Conservation (phyloP, 2,329 filamentous ascomycete genomes). For the Triangularia setosa region DNA sequence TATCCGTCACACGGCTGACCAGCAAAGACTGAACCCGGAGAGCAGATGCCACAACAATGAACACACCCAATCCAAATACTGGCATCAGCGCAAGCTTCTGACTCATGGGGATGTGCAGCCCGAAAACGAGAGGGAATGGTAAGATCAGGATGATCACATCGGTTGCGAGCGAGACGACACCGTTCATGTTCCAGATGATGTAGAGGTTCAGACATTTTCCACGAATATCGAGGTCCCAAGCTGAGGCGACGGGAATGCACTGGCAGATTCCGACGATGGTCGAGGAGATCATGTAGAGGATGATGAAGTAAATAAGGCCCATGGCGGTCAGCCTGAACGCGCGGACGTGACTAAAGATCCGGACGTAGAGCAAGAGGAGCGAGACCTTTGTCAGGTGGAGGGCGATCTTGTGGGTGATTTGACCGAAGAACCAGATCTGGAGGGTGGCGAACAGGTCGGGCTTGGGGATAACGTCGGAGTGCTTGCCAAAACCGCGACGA, state of each 20-base stretch:
- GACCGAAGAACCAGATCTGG: constrained; percentile 11
- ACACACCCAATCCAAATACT: constrained; percentile 14
- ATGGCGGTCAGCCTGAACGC: constrained; percentile 25
- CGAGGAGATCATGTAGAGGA: constrained; percentile 16
- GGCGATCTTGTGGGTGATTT: constrained; percentile 17
- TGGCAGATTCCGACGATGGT: constrained; percentile 5
- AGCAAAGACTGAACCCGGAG: constrained; percentile 11
- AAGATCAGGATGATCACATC: constrained; percentile 12
- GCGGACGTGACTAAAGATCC: constrained; percentile 18
- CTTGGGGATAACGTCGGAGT: constrained; percentile 1
- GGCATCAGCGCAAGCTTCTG: constrained; percentile 15
- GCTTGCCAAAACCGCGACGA: constrained; percentile 14
- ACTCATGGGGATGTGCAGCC: constrained; percentile 4
- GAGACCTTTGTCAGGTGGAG: constrained; percentile 18
- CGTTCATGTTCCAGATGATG: constrained; percentile 15
- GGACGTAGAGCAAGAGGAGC: constrained; percentile 20
- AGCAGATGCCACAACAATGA: constrained; percentile 11
- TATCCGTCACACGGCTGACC: constrained; percentile 5
- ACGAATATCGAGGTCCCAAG: constrained; percentile 6
- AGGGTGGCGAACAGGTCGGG: background rate
- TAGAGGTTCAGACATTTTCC: constrained; percentile 12
- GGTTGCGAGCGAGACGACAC: constrained; percentile 8
- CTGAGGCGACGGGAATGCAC: constrained; percentile 9
- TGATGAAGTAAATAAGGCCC: constrained; percentile 13
- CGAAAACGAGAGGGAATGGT: constrained; percentile 13